Base-by-base conservation (phyloP, 768 basidiomycete species). In the Stropharia rugosoannulata region DNA sequence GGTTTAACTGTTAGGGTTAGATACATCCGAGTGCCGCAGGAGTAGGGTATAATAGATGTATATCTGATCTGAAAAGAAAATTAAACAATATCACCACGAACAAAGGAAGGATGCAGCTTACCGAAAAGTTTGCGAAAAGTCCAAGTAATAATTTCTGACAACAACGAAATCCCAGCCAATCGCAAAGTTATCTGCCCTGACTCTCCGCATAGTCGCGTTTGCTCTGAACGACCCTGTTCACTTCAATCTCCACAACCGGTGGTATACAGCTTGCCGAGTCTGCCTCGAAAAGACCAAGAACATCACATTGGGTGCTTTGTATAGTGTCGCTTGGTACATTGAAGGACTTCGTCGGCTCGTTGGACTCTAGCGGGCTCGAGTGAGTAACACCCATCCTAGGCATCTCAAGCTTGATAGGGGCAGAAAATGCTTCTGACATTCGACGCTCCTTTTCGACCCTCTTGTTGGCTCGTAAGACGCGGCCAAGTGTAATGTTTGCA, bases 401-500 rank as follows among this genome's bases (percentile, higher is more conserved):
- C 45, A 46, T 46, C 5, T 46, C 45, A 3, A 46, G 45, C 22
- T 46, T 46, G 4, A 46, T 46, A 27, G 45, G 45, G 29, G 45
- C 45, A n/a, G 45, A 46, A 12, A 46, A 7, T 7, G 45, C 45
- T 29, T 46, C 45, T 5, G 45, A 25, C 45, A 46, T 10, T 15
- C 22, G 19, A 22, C 22, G 45, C 13, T 46, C 22, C 13, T 29
- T 25, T 27, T 46, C 45, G 5, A 22, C 12, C 5, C 45, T 22
- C 22, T 46, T 52, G 42, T 18, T 52, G 41, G 18, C 25, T 9
- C 53, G 35, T 22, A 54, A 43, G 1, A 54, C 37, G 45, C 53
- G 53, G 6, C 53, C 36, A 1, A 54, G 35, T 16, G 47, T 36
- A 19, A 43, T 47, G 53, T 43, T 54, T 16, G 46, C 15, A 35